phyloP scores from a whole-genome alignment of 2,329 filamentous ascomycete species.

The Cordyceps cateniannulata region DNA sequence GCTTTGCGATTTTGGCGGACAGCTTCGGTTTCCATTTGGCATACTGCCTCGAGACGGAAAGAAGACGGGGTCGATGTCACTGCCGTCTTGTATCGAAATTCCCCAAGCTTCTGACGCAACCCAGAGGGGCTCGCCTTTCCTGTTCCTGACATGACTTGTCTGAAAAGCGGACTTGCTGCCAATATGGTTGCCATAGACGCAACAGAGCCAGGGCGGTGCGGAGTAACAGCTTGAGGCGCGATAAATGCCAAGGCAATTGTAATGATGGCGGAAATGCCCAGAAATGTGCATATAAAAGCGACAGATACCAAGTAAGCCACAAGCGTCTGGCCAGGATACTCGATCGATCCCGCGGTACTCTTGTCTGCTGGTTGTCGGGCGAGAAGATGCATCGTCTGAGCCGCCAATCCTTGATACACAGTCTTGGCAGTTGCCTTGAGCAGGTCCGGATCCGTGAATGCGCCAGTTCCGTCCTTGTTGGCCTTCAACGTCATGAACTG shows the following conservation, averaged over 20 bases:
- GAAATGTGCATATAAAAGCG: conserved; percentile 11
- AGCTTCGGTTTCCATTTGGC: neutral
- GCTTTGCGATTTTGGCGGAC: neutral
- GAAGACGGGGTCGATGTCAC: neutral
- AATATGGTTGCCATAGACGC: conserved; percentile 8
- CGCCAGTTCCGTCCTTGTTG: conserved; percentile 4
- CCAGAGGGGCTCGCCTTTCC: neutral
- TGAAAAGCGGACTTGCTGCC: conserved; percentile 12
- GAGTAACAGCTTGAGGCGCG: conserved; percentile 8
- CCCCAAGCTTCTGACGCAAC: neutral
- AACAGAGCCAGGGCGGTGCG: conserved; percentile 13
- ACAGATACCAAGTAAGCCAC: conserved; percentile 11
- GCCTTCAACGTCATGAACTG: conserved; percentile 21
- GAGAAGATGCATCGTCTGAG: conserved; percentile 10
- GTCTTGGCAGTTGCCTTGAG: conserved; percentile 10
- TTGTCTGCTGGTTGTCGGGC: conserved; percentile 6
- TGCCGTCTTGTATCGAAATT: neutral
- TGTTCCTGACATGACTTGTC: neutral
- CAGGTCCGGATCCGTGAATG: conserved; percentile 16
- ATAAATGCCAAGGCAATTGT: conserved; percentile 8
- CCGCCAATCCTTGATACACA: conserved; percentile 13
- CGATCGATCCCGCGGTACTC: neutral
- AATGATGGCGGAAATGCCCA: neutral
- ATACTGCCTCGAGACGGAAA: neutral
- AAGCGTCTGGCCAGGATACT: conserved; percentile 10